phyloP scores from a whole-genome alignment of 192 early-diverging fungal species.

The Coemansia sp. region DNA sequence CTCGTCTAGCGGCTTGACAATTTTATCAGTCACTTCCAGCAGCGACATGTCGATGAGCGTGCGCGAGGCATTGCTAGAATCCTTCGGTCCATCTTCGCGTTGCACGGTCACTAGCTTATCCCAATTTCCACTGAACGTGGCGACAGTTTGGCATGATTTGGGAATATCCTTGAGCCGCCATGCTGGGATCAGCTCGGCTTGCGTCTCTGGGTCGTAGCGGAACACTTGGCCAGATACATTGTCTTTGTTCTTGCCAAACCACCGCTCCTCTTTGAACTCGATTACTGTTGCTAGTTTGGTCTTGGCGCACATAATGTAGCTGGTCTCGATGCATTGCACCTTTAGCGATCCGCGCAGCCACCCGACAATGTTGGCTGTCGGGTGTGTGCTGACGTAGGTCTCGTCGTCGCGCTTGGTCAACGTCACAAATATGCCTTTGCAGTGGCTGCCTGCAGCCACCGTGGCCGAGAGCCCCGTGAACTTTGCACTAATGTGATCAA shows the following conservation, averaged over 20 bases:
- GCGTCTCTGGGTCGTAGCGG: slow-evolving; percentile 55
- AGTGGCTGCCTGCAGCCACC: slow-evolving; percentile 63
- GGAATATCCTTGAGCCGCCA: slow-evolving; percentile 61
- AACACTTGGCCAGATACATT: slow-evolving; percentile 69
- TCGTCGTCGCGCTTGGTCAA: slow-evolving; percentile 61
- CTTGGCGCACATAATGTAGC: slow-evolving; percentile 63
- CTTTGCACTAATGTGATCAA: slow-evolving; percentile 71
- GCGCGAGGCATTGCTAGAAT: background rate
- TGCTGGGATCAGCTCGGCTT: slow-evolving; percentile 30
- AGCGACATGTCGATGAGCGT: slow-evolving; percentile 58
- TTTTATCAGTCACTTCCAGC: slow-evolving; percentile 53
- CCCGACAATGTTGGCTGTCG: slow-evolving; percentile 65
- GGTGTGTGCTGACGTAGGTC: slow-evolving; percentile 66
- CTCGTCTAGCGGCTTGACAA: slow-evolving; percentile 57
- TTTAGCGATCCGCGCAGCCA: slow-evolving; percentile 67
- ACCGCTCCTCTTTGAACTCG: slow-evolving; percentile 75
- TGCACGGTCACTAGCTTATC: slow-evolving; percentile 58
- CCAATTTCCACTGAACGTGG: slow-evolving; percentile 66
- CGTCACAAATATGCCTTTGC: slow-evolving; percentile 67
- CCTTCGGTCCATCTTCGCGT: slow-evolving; percentile 5
- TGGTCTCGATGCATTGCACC: slow-evolving; percentile 60
- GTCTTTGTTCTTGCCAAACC: slow-evolving; percentile 67
- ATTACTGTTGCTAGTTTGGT: slow-evolving; percentile 62
- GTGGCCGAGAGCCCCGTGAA: slow-evolving; percentile 77
- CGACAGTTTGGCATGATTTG: slow-evolving; percentile 51